Evolutionary conservation across 257 asterid genomes (phyloP), one percentile per base, ranked within the genome.

Genomic region (Thymus quinquecostatus): DNA sequence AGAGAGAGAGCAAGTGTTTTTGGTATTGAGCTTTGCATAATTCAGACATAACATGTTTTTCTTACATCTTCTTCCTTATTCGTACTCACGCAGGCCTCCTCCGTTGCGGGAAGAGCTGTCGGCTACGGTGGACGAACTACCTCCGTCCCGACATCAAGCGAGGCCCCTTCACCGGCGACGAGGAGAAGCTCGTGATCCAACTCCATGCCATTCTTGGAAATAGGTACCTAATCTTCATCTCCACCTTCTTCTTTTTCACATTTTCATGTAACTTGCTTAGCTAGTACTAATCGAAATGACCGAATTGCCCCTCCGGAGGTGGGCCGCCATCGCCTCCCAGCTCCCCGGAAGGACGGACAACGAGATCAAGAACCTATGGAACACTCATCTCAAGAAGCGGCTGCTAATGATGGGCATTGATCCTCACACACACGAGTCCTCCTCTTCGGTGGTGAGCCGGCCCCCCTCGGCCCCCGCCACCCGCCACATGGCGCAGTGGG

Each of bases 401-500:
- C 69, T 94, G 34, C 78, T 86, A 60, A 76, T 70, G 7, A 87
- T 85, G 92, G 99, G 99, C 34, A 86, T 94, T 40, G 95, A 94
- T 38, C 99, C 97, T 10, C 86, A 68, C 30, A 94, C 97, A 6
- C 97, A 91, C 61, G 88, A 94, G 81, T 91, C 91, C 34, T 54
- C 81, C 27, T 47, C 81, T 14, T 47, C 82, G 4, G 32, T 64
- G 1, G 40, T 65, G 13, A 77, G 44, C 55, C 62, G 77, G 34
- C 80, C 69, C 4, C 82, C 88, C 10, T 64, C 85, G 2, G 74
- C 90, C 10, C 86, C 92, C 12, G 89, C 96, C 11, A 84, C 96
- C 2, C 96, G 97, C 34, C 99, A 94, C 96, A 91, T 91, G 99
- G 95, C 99, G 2, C 97, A 94, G 60, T 94, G 99, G 99, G 99